phyloP scores from a whole-genome alignment of 2,329 filamentous ascomycete species.

The Claviceps spartinae region DNA sequence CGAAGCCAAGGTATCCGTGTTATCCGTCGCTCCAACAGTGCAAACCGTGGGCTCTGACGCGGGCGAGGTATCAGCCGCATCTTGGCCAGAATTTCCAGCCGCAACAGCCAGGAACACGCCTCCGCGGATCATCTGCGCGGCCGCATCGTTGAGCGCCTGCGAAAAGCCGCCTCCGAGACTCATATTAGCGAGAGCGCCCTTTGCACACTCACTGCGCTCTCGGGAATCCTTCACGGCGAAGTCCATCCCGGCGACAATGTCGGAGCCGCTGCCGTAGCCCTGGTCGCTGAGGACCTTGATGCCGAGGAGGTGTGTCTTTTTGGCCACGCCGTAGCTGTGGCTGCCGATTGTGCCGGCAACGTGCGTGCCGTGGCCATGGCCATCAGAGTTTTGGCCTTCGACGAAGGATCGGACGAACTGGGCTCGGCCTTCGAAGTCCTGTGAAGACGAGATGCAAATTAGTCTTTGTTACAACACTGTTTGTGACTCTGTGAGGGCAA shows the following conservation, averaged over 20 bases:
- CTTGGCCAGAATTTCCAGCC: conserved; percentile 35
- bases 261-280: conserved; percentile 15
- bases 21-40: conserved; percentile 38
- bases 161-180: conserved; percentile 37
- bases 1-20: conserved; percentile 24
- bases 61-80: conserved; percentile 32
- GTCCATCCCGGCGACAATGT: conserved; percentile 31
- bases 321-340: conserved; percentile 25
- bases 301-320: conserved; percentile 22
- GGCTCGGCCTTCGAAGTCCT: conserved; percentile 28
- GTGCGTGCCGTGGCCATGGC: conserved; percentile 17
- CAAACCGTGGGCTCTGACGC: conserved; percentile 33
- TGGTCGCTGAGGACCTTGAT: conserved; percentile 25
- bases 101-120: conserved; percentile 42
- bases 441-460: not conserved
- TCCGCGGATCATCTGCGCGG: conserved; percentile 27
- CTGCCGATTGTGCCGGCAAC: conserved; percentile 21
- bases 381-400: conserved; percentile 15
- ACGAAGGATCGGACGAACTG: conserved; percentile 21
- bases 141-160: conserved; percentile 35
- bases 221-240: conserved; percentile 25
- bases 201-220: conserved; percentile 24
- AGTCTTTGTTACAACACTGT: not conserved
- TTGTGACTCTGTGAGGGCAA: not conserved
- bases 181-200: conserved; percentile 40